phyloP scores from a whole-genome alignment of 192 early-diverging fungal genomes.

The Diversispora epigaea region DNA sequence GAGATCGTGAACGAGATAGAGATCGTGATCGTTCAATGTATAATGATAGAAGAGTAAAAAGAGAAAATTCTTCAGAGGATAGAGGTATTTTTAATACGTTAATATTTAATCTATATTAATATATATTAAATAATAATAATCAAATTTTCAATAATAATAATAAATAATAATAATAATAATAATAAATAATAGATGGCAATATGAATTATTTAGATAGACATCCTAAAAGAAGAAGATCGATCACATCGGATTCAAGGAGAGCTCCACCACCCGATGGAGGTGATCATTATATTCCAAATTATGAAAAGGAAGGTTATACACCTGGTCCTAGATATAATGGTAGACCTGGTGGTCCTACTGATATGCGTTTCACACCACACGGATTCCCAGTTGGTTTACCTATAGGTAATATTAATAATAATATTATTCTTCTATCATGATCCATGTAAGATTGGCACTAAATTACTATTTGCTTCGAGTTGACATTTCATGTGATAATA shows the following conservation, averaged over 20 bases:
- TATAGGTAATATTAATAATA: conserved; percentile 25
- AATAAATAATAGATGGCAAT: neutral
- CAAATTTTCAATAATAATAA: neutral
- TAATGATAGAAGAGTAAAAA: neutral
- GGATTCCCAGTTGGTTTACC: conserved; percentile 28
- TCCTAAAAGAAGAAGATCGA: conserved; percentile 23
- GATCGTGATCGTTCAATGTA: conserved; percentile 2
- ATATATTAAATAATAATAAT: neutral
- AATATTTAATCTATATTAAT: neutral
- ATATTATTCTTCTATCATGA: neutral
- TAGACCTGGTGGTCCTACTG: conserved; percentile 41
- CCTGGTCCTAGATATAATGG: conserved; percentile 56
- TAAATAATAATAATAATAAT: neutral
- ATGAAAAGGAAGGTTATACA: conserved; percentile 73
- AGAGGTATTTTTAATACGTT: conserved; percentile 7
- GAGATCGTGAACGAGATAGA: conserved; percentile 26
- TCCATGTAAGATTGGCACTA: neutral
- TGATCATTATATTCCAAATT: conserved; percentile 85
- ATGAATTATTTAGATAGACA: conserved; percentile 19
- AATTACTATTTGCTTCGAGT: too few relatives aligned
- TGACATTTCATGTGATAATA: too few relatives aligned
- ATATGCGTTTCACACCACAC: conserved; percentile 28
- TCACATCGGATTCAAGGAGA: conserved; percentile 21
- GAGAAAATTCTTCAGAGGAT: conserved; percentile 16
- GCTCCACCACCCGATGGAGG: conserved; percentile 46